phyloP scores from a whole-genome alignment of 2,329 filamentous ascomycete genomes.

The Aquanectria penicillioides region DNA sequence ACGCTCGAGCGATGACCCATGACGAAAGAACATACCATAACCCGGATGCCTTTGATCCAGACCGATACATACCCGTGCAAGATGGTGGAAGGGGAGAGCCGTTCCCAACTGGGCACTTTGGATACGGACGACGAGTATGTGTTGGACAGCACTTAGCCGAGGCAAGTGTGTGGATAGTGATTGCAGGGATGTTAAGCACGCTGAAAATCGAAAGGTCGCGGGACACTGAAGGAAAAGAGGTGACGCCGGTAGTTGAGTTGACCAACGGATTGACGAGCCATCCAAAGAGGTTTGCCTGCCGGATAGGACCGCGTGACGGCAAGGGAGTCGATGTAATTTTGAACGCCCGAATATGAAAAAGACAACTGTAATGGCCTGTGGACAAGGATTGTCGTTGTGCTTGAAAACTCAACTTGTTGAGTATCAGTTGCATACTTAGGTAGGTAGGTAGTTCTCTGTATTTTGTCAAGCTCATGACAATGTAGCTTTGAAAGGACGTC shows the following conservation, averaged over 20 bases:
- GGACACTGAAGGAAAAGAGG: constrained; percentile 48
- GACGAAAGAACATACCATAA: constrained; percentile 52
- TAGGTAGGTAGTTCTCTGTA: no score
- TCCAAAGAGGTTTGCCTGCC: constrained; percentile 39
- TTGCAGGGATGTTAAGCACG: constrained; percentile 52
- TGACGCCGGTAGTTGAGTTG: constrained; percentile 42
- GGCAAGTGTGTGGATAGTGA: constrained; percentile 53
- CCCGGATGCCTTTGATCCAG: constrained; percentile 57
- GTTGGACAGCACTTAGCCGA: constrained; percentile 61
- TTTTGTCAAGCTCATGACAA: no score
- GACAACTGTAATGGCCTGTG: no score
- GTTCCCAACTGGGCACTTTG: constrained; percentile 58
- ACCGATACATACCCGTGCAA: constrained; percentile 50
- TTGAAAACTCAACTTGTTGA: no score
- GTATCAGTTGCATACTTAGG: no score
- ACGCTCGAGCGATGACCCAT: constrained; percentile 56
- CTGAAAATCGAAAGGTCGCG: constrained; percentile 46
- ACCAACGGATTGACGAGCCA: constrained; percentile 42
- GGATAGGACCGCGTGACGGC: constrained; percentile 37
- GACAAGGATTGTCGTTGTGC: no score
- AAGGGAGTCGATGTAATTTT: constrained; percentile 21
- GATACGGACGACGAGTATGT: constrained; percentile 63
- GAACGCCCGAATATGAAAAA: constrained; percentile 2
- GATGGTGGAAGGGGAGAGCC: constrained; percentile 56
- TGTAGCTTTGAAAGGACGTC: neutral